A percentile compares a stretch with the other conserved stretches of the same genome.
Evolutionary conservation across 176 grass and related monocot species (phyloP).

Genomic region (Tillandsia leiboldiana): DNA sequence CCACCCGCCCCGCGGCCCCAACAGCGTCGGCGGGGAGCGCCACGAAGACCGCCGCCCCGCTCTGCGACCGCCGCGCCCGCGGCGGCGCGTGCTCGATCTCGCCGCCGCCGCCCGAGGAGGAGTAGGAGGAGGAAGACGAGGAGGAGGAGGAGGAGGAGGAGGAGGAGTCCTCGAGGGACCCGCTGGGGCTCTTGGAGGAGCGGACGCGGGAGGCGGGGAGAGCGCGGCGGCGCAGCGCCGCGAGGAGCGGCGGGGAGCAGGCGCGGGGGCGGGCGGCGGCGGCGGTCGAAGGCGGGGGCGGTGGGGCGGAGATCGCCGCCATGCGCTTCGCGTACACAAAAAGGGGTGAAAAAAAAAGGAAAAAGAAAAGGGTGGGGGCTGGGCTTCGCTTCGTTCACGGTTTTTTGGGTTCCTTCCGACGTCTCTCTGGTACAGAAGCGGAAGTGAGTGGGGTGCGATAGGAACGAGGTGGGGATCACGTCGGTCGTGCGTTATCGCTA

Average conservation of each 20-base stretch:
- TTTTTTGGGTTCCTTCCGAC: neutral
- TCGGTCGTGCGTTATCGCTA: neutral
- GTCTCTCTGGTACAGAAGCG: neutral
- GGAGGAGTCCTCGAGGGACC: conserved; percentile 4
- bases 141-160: no score
- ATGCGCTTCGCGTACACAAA: conserved; percentile 16
- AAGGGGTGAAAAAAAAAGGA: neutral
- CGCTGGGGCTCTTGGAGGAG: conserved; percentile 18
- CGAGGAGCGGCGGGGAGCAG: neutral
- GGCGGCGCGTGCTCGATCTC: conserved; percentile 43
- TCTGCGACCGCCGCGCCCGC: conserved; percentile 17
- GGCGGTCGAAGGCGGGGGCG: conserved; percentile 15
- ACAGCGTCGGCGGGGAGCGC: conserved; percentile 57
- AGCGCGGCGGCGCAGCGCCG: conserved; percentile 1
- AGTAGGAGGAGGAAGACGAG: neutral
- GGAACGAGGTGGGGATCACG: neutral
- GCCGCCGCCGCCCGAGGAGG: conserved; percentile 20
- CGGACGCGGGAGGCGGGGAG: conserved; percentile 16
- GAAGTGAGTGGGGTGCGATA: neutral
- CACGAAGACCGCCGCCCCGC: conserved; percentile 43
- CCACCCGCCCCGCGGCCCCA: conserved; percentile 32
- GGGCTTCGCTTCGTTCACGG: neutral
- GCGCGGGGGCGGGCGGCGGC: conserved; percentile 12
- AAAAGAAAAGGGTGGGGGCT: neutral
- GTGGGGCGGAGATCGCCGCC: conserved; percentile 37